Evolutionary conservation across 768 basidiomycete species (phyloP), one percentile per base, ranked within the genome.

Genomic region (Clavulina sp.): DNA sequence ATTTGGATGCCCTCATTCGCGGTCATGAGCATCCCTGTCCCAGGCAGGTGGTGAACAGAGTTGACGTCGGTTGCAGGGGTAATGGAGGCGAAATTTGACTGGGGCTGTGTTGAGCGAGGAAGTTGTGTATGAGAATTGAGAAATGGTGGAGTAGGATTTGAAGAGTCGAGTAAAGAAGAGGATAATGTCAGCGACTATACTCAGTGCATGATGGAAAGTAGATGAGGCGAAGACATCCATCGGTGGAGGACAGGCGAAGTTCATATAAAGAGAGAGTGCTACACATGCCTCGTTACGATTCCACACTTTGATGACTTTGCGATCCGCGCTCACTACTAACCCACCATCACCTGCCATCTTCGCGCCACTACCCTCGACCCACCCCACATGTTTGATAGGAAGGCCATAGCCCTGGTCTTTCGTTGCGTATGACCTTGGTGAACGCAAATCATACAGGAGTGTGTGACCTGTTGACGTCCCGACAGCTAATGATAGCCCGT

Each of bases 371-470:
- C 86, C 86, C 59, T 92, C 85, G 19, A 96, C 76, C 95, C 95
- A 99, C 16, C 72, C 63, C 2, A 97, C 75, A 48, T 72, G 80
- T 63, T 83, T 84, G 30, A 99, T 71, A 0, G 92, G 83, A 41
- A 96, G 66, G 1, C 93, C 93, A 58, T 97, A 97, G 0, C 95
- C 95, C 66, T 97, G 95, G 61, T 99, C 95, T 61, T 99, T 97
- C 54, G 79, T 62, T 1, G 87, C 89, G 58, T 84, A 91, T 23
- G 87, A 81, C 34, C 73, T 73, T 3, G 80, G 74, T 5, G 84
- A 79, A 41, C 95, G 82, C 59, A 99, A 77, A 62, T 99, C 95
- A 63, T 97, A 99, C 13, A 99, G 70, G 3, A 97, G 67, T 0
- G 88, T 89, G 61, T 97, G 91, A 0, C 95, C 95, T 0, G 89